phyloP scores from a whole-genome alignment of 225 moss, liverwort and hornwort species.

The Straminergon stramineum region DNA sequence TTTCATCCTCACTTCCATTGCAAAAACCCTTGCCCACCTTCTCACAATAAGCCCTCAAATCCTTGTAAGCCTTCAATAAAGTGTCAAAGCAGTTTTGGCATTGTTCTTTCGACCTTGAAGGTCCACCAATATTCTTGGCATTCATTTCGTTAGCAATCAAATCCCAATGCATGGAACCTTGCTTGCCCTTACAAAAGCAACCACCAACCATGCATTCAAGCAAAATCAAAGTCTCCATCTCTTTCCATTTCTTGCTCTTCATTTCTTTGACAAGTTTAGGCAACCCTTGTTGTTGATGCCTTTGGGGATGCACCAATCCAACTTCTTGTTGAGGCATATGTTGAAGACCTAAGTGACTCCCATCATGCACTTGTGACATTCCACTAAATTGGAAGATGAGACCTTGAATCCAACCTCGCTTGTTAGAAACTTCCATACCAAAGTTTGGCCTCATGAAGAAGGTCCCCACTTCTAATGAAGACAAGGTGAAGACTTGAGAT shows the following conservation, averaged over 20 bases:
- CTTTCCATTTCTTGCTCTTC: not conserved
- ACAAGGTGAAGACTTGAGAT: not conserved
- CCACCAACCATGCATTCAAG: not conserved
- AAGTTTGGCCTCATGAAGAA: not conserved
- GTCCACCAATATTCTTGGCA: not conserved
- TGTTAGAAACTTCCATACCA: not conserved
- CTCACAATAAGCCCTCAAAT: not conserved
- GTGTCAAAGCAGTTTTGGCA: not conserved
- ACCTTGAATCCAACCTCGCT: not conserved
- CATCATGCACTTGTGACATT: not conserved
- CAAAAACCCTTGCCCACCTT: not conserved
- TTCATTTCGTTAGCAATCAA: not conserved
- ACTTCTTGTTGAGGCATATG: not conserved
- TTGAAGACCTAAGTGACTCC: not conserved
- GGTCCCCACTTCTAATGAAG: not conserved
- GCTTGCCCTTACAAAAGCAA: not conserved
- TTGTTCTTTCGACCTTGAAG: not conserved
- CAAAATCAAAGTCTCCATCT: not conserved
- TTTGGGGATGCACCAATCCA: not conserved
- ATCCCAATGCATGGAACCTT: not conserved
- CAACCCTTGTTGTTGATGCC: accelerated
- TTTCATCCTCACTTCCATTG: not conserved
- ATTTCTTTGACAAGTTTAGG: not conserved
- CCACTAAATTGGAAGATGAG: not conserved
- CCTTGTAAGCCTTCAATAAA: not conserved